Base-by-base conservation (phyloP, 202 grass and related monocot species). In the Tripidium arundinaceum region DNA sequence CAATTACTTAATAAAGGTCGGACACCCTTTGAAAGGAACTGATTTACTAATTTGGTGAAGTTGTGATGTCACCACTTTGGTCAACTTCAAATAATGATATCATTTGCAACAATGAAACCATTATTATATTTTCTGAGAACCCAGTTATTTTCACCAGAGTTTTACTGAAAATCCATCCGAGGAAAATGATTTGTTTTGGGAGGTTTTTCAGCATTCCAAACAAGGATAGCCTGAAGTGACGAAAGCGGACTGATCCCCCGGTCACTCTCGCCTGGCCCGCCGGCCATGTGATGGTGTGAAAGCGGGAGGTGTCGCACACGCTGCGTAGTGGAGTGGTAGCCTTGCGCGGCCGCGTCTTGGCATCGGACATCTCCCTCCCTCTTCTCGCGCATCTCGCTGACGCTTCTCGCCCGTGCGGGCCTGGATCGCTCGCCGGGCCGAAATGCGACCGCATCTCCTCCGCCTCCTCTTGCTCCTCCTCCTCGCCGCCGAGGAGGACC, bases 361-460 rank as follows among this genome's bases (percentile, higher is more conserved):
- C 29, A 54, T 36, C 70, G n/a, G n/a, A n/a, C n/a, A n/a, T 50
- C 69, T 81, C 81, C 81, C 86, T 37, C 38, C 31, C 14, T 22
- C 10, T 25, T 71, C 65, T 49, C 63, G 40, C 63, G 55, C 74
- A 70, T 86, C 70, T 87, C 76, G 66, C 42, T 5, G 34, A 36
- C 34, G 2, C 2, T 36, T 27, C 4, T 25, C 25, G 79, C 57
- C 49, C 89, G 6, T 38, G 9, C 61, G 8, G 42, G 12, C 61
- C 75, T 86, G 75, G 81, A 85, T 62, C 84, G 50, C 67, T 62
- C 86, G 29, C 69, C 36, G 55, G 59, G 83, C 50, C 78, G 74
- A 86, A 54, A 86, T 94, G 86, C 79, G 62, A n/a, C 82, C 90
- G 24, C 80, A 66, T 40, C 88, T 80, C 68, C 46, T 15, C 72